Evolutionary conservation across 2,329 filamentous ascomycete genomes (phyloP).

Genomic region (Neopestalotiopsis sp.): DNA sequence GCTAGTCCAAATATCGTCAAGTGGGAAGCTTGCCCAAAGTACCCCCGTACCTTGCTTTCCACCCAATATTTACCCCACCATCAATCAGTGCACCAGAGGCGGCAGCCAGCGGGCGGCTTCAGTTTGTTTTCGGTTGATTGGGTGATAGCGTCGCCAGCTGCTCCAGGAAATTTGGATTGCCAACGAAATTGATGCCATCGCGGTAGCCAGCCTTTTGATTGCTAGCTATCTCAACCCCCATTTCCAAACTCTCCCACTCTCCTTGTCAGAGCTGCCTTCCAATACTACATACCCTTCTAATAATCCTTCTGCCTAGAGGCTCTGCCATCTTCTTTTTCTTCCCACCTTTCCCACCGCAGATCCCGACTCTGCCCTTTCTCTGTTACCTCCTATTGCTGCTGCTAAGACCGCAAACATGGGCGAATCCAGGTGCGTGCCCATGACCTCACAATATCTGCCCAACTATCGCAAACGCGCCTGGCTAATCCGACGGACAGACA

Average conservation of each 20-base stretch:
- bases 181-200: slow-evolving; percentile 16
- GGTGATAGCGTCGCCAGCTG: slow-evolving; percentile 3
- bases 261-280: background rate
- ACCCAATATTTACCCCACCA: slow-evolving; percentile 8
- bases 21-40: background rate
- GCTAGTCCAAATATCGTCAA: background rate
- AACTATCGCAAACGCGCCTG: background rate
- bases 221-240: background rate
- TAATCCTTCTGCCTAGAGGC: slow-evolving; percentile 4
- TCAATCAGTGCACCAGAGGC: background rate
- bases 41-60: background rate
- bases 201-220: background rate
- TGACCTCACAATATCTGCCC: slow-evolving; percentile 18
- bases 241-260: background rate
- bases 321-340: background rate
- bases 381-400: background rate
- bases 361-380: background rate
- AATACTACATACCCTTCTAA: background rate
- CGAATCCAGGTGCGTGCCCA: slow-evolving; percentile 32
- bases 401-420: slow-evolving; percentile 27
- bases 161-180: slow-evolving; percentile 17
- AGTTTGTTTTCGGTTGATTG: slow-evolving; percentile 17
- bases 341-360: background rate
- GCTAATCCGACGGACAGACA: slow-evolving; percentile 65
- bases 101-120: slow-evolving; percentile 13